Conservation (phyloP, 1,139 yeast genomes). For the Pichia sp. region DNA sequence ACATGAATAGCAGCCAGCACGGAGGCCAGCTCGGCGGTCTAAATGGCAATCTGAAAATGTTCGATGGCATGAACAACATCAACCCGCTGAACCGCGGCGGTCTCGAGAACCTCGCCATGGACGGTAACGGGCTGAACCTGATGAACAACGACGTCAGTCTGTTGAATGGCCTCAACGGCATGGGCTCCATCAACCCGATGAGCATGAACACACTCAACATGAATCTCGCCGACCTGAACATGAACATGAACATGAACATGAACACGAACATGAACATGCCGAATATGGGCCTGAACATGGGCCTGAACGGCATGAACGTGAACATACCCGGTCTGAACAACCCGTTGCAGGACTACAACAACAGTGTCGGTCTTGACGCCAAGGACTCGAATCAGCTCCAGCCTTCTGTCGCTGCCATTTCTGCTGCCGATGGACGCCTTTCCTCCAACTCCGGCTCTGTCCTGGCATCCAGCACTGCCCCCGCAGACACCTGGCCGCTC, state of each 20-base stretch:
- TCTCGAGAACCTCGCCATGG: not conserved
- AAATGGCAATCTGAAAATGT: not conserved
- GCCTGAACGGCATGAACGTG: conserved; percentile 1
- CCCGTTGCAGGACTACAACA: not conserved
- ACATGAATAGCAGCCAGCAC: not conserved
- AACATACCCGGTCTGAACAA: not conserved
- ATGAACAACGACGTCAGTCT: conserved; percentile 5
- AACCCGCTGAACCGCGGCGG: not conserved
- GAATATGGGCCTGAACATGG: not conserved
- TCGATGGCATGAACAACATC: not conserved
- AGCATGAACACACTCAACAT: not conserved
- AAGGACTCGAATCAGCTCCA: not conserved
- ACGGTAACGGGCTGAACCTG: not conserved
- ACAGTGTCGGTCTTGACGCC: not conserved
- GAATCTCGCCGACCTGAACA: not conserved
- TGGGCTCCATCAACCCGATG: not conserved
- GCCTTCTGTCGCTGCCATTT: no score
- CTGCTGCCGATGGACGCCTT: no score
- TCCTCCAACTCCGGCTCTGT: no score
- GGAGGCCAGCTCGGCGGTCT: not conserved
- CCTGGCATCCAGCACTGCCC: not conserved
- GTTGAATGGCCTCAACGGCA: not conserved
- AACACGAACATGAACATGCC: not conserved
- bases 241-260: not conserved
- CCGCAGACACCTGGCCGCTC: not conserved